These are phyloP conservation scores for Chytriomyces sp. DNA, from an alignment of 192 early-diverging fungal genomes.

Conservation along the genomic window DNA sequence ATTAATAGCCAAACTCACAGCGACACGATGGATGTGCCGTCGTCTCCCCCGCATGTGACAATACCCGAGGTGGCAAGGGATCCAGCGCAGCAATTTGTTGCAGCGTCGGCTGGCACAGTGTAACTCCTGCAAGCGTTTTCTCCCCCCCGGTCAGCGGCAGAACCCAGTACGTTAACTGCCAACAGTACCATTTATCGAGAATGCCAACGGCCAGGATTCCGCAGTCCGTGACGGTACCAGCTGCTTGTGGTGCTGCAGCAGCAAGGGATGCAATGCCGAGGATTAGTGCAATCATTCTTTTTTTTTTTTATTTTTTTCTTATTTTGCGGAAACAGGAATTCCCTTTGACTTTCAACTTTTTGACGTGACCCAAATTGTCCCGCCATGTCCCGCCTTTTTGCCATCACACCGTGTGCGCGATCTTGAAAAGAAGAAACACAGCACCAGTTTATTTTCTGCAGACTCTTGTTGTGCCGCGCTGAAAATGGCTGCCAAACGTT, in stretches of 20 bases:
- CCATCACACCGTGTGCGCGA: too few species aligned
- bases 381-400: too few species aligned
- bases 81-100: conserved; percentile 18
- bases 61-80: background rate
- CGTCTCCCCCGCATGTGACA: conserved; percentile 3
- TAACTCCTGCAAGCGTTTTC: background rate
- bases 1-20: background rate
- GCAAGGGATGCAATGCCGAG: background rate
- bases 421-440: too few species aligned
- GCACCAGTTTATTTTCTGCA: too few species aligned
- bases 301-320: background rate
- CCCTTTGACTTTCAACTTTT: too few species aligned
- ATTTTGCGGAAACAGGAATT: too few species aligned
- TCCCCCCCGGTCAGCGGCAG: background rate
- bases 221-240: background rate
- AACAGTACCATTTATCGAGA: background rate
- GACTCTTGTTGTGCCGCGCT: too few species aligned
- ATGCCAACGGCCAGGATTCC: background rate
- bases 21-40: background rate
- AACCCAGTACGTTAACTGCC: background rate
- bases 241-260: background rate
- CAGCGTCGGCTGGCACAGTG: background rate
- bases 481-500: too few species aligned
- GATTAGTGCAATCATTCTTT: background rate
- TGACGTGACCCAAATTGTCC: too few species aligned